Base-by-base conservation (phyloP, 176 grass and related monocot species). In the Zizania latifolia region DNA sequence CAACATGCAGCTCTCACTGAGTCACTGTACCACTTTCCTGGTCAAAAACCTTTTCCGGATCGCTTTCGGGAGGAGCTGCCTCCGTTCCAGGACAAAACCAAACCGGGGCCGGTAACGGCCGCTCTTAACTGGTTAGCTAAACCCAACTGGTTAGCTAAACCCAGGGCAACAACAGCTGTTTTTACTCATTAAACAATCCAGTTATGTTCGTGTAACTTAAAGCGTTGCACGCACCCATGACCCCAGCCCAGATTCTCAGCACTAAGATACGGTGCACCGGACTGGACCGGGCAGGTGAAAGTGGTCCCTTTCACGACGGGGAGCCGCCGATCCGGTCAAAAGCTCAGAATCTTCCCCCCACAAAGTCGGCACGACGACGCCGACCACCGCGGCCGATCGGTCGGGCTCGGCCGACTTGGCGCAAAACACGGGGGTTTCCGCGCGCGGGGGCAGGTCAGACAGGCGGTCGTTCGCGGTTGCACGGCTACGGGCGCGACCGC, bases 41-140 rank as follows among this genome's bases (percentile, higher is more conserved):
- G 74, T 87, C 67, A 83, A 87, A 33, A 21, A 12, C 54, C 60
- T 29, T 87, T 72, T 33, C 0, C 24, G 74, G 61, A 83, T 83
- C 74, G 34, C 74, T 83, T 79, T 83, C 33, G 0, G 40, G 74
- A 34, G 60, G 68, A 74, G 85, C 68, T 73, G 79, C 79, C 84
- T 86, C 45, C 78, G 2, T 64, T 32, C 63, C 71, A 70, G 63
- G 84, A 81, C 72, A 65, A 71, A 71, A 17, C 27, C 32, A 66
- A 19, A 66, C 19, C 48, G 48, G 48, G 22, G 67, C 66, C 50
- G 50, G 36, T 17, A 26, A 54, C 53, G 30, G 57, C n/a, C n/a
- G 29, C 10, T 26, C 44, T n/a, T 35, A 27, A 8, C 80, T 34
- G 78, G 45, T 29, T 10, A n/a, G 56, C 24, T 63, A 78, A 70